Percentiles rank a stretch among this genome's conserved stretches.
phyloP scores from a whole-genome alignment of 1,139 yeast genomes.

The Protomyces pachydermus region DNA sequence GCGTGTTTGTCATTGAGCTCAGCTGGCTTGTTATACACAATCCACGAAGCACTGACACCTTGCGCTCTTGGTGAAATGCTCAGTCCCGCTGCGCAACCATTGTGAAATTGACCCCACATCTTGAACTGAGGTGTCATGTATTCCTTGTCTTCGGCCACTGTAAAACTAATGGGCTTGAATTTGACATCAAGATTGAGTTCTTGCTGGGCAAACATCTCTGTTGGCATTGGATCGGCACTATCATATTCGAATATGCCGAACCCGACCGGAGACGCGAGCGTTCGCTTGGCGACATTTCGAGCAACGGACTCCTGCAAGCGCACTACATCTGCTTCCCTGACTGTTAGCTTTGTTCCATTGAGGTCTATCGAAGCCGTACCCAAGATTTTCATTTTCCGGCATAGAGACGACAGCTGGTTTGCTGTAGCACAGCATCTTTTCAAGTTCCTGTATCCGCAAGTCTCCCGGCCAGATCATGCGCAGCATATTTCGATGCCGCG shows the following conservation, averaged over 20 bases:
- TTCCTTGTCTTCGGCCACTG: constrained; percentile 57
- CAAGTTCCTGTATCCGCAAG: constrained; percentile 72
- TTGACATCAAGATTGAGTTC: constrained; percentile 64
- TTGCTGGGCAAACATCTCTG: constrained; percentile 80
- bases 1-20: constrained; percentile 77
- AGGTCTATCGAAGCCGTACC: constrained; percentile 21
- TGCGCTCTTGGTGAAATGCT: constrained; percentile 63
- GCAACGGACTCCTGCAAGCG: constrained; percentile 61
- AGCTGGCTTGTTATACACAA: constrained; percentile 75
- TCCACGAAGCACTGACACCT: constrained; percentile 88
- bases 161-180: constrained; percentile 63
- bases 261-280: constrained; percentile 72
- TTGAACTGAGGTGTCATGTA: constrained; percentile 49
- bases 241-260: constrained; percentile 68
- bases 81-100: constrained; percentile 85
- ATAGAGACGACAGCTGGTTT: constrained; percentile 39
- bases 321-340: constrained; percentile 56
- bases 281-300: constrained; percentile 59
- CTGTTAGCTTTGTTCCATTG: neutral
- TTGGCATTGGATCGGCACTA: constrained; percentile 68
- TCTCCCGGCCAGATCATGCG: constrained; percentile 65
- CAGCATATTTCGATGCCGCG: neutral
- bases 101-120: constrained; percentile 88
- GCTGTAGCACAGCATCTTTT: constrained; percentile 65
- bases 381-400: constrained; percentile 41